phyloP scores from a whole-genome alignment of 495 filamentous ascomycete genomes.

The Rostrohypoxylon terebratum region DNA sequence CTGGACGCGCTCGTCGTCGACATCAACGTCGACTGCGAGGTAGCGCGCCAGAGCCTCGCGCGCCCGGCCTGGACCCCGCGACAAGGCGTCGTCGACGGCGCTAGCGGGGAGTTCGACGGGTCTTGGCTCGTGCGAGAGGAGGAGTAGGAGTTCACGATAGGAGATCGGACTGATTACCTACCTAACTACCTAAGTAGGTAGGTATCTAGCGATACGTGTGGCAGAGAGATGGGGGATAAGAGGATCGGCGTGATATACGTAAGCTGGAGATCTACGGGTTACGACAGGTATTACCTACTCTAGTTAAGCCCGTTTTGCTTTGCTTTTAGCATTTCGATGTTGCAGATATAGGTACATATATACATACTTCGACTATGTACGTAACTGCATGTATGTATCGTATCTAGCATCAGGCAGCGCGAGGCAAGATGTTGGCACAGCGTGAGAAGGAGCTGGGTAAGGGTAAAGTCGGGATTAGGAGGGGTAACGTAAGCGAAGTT shows the following conservation, averaged over 20 bases:
- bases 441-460: not conserved
- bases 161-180: too few relatives aligned
- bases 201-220: too few relatives aligned
- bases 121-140: conserved; percentile 54
- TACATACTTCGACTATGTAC: not conserved
- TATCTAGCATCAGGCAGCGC: not conserved
- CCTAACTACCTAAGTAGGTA: too few relatives aligned
- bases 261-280: not conserved
- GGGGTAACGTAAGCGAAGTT: conserved; percentile 25
- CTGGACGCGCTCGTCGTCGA: conserved; percentile 87
- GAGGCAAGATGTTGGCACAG: not conserved
- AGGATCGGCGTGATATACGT: not conserved
- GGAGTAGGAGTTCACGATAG: not conserved
- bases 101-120: conserved; percentile 50
- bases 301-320: not conserved
- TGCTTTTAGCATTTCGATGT: not conserved
- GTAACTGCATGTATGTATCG: conserved; percentile 7
- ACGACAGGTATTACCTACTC: conserved; percentile 1
- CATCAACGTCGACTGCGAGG: conserved; percentile 87
- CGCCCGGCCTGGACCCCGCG: conserved; percentile 73
- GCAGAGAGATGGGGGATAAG: too few relatives aligned
- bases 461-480: conserved; percentile 18
- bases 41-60: conserved; percentile 78
- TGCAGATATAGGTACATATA: not conserved
- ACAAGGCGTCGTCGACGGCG: conserved; percentile 42